Base-by-base conservation (phyloP, 83 land plant genomes). In the Isoetes engelmannii region DNA sequence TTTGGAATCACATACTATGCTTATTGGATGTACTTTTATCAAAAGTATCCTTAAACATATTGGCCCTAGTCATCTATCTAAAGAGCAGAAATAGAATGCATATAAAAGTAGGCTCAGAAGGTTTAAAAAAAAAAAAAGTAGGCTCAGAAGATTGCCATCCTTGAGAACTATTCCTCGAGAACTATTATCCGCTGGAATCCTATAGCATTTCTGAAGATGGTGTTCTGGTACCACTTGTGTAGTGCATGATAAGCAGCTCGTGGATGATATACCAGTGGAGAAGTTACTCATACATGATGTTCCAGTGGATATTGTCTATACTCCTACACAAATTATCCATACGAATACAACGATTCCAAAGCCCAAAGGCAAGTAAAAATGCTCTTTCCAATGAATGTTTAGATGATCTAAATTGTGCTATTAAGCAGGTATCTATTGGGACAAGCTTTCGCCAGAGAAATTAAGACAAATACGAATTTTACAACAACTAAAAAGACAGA, bases 221-320 rank as follows among this genome's bases (percentile, higher is more conserved):
- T n/a, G n/a, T 45, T 59, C 64, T 60, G 60, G 18, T 73, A 18
- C 59, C 71, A 37, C 46, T 54, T 10, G 48, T 73, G 80, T 72
- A 90, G 96, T 90, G 62, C 92, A 90, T 65, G 96, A 90, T 46
- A 77, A 72, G 63, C 96, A 90, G 67, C 78, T 90, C 60, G 96
- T 90, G 48, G 89, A 90, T 81, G 96, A 85, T 67, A 87, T 90
- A 71, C 96, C 96, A 45, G 72, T 81, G 44, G 86, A 84, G 75
- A 87, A 90, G 71, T 77, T 90, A 17, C 63, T 78, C 54, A 67
- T 87, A 44, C 96, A 90, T 72, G 96, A 90, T 80, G 92, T 90
- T 8, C 96, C 96, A 42, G 92, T 90, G 4, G 96, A 90, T 56
- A 81, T 87, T 48, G 81, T 90, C 57, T 87, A 87, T 81, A 90